Evolutionary conservation across 345 rosid genomes (phyloP).

Genomic region (Lepidium africanum): DNA sequence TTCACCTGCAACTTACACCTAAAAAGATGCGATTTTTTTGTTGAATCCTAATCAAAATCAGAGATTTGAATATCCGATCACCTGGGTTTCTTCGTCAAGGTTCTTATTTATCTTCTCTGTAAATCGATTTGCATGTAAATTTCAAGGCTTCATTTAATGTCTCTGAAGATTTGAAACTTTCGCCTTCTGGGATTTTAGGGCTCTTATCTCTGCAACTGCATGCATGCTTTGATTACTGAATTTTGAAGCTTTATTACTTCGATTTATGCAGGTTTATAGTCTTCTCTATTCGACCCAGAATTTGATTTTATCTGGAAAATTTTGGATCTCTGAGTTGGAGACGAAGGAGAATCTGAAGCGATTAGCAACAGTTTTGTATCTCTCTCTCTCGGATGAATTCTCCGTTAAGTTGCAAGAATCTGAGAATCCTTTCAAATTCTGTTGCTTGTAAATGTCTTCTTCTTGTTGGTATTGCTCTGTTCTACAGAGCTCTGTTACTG

Average conservation of each 20-base stretch:
- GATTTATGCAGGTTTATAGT: constrained; percentile 18
- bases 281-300: neutral
- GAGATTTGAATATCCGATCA: neutral
- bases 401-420: constrained; percentile 24
- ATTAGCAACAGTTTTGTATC: neutral
- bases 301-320: neutral
- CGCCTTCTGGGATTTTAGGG: neutral
- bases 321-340: neutral
- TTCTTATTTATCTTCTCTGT: neutral
- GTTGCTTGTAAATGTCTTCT: constrained; percentile 50
- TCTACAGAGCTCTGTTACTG: constrained; percentile 41
- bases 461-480: constrained; percentile 43
- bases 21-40: constrained; percentile 4
- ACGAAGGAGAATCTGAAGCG: constrained; percentile 3
- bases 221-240: constrained; percentile 16
- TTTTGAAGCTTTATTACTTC: neutral
- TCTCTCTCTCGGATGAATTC: constrained; percentile 30
- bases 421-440: constrained; percentile 36
- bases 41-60: neutral
- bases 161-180: neutral
- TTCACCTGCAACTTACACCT: constrained; percentile 14
- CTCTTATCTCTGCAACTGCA: constrained; percentile 2
- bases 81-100: neutral
- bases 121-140: constrained; percentile 14
- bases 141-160: neutral